A percentile compares a stretch with the other conserved stretches of the same genome.
phyloP scores from a whole-genome alignment of 768 basidiomycete genomes.

The Podaxis sp. region DNA sequence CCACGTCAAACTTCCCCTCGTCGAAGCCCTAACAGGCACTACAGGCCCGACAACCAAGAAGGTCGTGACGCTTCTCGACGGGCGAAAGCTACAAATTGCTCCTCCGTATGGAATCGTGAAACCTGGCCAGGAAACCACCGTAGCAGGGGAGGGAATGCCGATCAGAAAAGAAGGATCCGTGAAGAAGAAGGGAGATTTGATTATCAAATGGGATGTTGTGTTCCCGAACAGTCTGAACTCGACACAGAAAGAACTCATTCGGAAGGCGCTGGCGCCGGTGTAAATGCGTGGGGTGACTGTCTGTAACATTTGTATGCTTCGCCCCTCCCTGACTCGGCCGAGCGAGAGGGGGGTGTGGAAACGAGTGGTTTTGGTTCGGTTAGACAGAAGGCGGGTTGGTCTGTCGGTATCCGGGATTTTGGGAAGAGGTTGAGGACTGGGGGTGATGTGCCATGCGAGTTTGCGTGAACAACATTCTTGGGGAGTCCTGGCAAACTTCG shows the following conservation, averaged over 20 bases:
- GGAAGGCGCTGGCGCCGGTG: conserved; percentile 47
- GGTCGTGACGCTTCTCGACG: conserved; percentile 72
- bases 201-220: conserved; percentile 77
- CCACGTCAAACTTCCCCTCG: conserved; percentile 61
- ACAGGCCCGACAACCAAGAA: conserved; percentile 24
- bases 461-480: too few relatives aligned
- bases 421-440: too few relatives aligned
- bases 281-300: not conserved
- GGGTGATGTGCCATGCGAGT: too few relatives aligned
- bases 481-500: too few relatives aligned
- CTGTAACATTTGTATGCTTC: too few relatives aligned
- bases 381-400: too few relatives aligned
- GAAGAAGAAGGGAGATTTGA: conserved; percentile 77
- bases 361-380: too few relatives aligned
- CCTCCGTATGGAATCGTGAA: conserved; percentile 68
- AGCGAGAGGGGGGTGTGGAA: too few relatives aligned
- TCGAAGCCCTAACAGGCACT: conserved; percentile 74
- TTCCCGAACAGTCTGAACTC: conserved; percentile 78
- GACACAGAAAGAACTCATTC: conserved; percentile 75
- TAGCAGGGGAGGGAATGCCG: conserved; percentile 87
- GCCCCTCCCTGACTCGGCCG: too few relatives aligned
- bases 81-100: conserved; percentile 65
- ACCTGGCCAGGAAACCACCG: conserved; percentile 66
- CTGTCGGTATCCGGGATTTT: too few relatives aligned
- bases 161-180: conserved; percentile 72